These are phyloP conservation scores for Exophiala mesophila DNA, from an alignment of 2,329 filamentous ascomycete genomes.

Conservation along the genomic window DNA sequence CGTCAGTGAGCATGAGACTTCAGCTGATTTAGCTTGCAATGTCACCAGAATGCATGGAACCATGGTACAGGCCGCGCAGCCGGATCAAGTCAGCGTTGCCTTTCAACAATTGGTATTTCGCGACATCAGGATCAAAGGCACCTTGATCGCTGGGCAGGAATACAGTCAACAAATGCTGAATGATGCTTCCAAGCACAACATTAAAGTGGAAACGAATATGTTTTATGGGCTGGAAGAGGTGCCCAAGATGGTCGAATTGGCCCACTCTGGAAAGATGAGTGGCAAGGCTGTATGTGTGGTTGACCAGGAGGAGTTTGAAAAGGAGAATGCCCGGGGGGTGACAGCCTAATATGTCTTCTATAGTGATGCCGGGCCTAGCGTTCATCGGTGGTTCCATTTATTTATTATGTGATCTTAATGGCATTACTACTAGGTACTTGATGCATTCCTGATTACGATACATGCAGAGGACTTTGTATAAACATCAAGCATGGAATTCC, in stretches of 20 bases:
- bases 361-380: too few relatives aligned
- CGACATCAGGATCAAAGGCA: constrained; percentile 49
- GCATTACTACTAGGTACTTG: too few relatives aligned
- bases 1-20: constrained; percentile 48
- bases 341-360: not conserved
- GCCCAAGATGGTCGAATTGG: constrained; percentile 45
- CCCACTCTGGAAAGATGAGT: constrained; percentile 49
- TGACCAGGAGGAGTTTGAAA: constrained; percentile 3
- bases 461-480: too few relatives aligned
- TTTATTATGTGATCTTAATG: too few relatives aligned
- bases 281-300: constrained; percentile 41
- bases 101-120: constrained; percentile 50
- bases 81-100: constrained; percentile 33
- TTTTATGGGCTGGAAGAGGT: constrained; percentile 52
- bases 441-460: too few relatives aligned
- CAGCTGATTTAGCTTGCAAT: constrained; percentile 50
- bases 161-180: constrained; percentile 46
- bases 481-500: too few relatives aligned
- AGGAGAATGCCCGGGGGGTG: not conserved
- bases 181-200: constrained; percentile 42
- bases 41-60: constrained; percentile 57
- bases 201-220: constrained; percentile 47
- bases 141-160: constrained; percentile 38
- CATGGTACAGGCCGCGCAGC: constrained; percentile 55
- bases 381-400: too few relatives aligned